Evolutionary conservation across 2,329 filamentous ascomycete species (phyloP), one percentile per base, ranked within the genome.

Genomic region (Aspergillus terreus): DNA sequence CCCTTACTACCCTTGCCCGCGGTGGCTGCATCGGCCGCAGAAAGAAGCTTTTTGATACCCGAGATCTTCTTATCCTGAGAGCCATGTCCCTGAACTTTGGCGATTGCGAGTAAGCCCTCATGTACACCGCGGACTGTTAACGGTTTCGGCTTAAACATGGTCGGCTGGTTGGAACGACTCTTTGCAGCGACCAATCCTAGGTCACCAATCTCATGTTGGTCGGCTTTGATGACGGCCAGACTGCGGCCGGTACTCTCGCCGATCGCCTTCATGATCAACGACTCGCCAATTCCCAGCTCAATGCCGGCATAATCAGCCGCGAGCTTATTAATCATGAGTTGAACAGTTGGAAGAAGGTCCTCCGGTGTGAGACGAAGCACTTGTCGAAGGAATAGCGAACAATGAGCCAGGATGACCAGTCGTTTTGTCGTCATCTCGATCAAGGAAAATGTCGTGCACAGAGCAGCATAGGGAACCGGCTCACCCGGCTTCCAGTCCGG

Each of bases 291-390:
- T n/a, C 94, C 94, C 27, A 99, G 80, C 72, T 99, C 94, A 56
- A 99, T 92, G 17, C 94, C 94, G 41, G 92, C 87, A 69, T 96
- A 99, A 66, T 99, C 94, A 3, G 94, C 92, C 2, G 94, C 94
- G 23, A 99, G 83, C 70, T 97, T 97, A 74, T 96, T 96, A 71
- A 96, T 89, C 94, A 99, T 97, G 27, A 99, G 82, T 56, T 96
- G 79, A 21, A 97, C 86, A 0, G 90, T 96, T 0, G 92, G 85
- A 2, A 96, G 80, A 17, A 99, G 79, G 67, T 99, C 94, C 14
- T 85, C 79, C 0, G 94, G 94, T 0, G 91, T 96, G 33, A 99
- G 78, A 15, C 92, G 84, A 60, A 97, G 80, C n/a, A 99, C 92
- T 72, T 99, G 94, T 32, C 90, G 87, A 46, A 99, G 79, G 67